Base-by-base conservation (phyloP, 768 basidiomycete genomes). In the Auricularia heimuer region DNA sequence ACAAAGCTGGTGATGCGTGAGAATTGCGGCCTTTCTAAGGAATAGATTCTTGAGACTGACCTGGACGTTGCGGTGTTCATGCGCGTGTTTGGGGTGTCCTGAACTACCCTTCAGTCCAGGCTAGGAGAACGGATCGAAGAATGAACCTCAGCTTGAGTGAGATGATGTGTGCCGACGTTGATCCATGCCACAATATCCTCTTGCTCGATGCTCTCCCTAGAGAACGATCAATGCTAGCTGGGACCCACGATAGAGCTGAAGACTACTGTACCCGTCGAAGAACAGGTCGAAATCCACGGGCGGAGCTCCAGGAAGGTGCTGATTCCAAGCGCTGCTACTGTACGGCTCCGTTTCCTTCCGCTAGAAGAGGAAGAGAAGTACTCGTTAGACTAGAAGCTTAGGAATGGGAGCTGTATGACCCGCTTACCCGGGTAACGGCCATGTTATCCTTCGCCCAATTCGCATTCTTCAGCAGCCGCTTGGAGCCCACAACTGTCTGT, bases 381-480 rank as follows among this genome's bases (percentile, higher is more conserved):
- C 33, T 54, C 29, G 33, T 54, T 54, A 16, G 45, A 36, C 47
- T 21, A 18, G 24, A 14, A 44, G 34, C 45, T 2, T 4, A 18
- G 4, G 10, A 61, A 4, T 11, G 12, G 62, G 2, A 21, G 16
- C n/a, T 7, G n/a, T 3, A 8, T 24, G n/a, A 34, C 45, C 29
- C 29, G 29, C 29, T 29, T 18, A 64, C 37, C n/a, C 65, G 65
- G 18, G 84, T 81, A 12, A 87, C 80, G 1, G 83, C 83, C 3
- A 86, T 73, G 70, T 84, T 83, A 70, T 87, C 83, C 39, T 83
- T 80, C 2, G 85, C 86, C 83, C 85, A 88, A 68, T 87, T 84
- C 3, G 81, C 84, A 63, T 87, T 87, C 39, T 85, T 80, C 61
- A 82, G 72, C 7, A 85, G 75, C 1, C 85, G 79, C 73, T 86